Base-by-base conservation (phyloP, 805 yeast species). In the Candida andamanensis region DNA sequence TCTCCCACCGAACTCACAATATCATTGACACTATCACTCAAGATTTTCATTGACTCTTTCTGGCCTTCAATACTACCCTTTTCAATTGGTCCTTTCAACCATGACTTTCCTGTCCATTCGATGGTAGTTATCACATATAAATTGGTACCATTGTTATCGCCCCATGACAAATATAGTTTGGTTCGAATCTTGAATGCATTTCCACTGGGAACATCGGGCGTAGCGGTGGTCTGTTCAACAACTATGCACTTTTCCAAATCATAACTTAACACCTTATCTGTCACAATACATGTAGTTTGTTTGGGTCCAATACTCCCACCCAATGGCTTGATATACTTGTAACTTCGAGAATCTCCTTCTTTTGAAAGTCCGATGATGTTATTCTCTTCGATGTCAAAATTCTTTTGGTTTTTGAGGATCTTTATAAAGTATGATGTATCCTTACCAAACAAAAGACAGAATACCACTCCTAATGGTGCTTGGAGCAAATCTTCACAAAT, bases 151-250 rank as follows among this genome's bases (percentile, higher is more conserved):
- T 78, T 78, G 30, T 68, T 65, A 2, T 60, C 62, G 4, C 69
- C 83, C 92, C 94, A 83, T 8, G 75, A 64, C 5, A 81, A 54
- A 43, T 68, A 69, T 21, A 72, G 67, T 17, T 67, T 62, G 2
- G 92, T 79, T 32, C 68, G 64, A 3, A 80, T 81, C 28, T 69
- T 65, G 44, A 84, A 84, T 0, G 81, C 63, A 41, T 65, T 70
- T 6, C 94, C 92, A 20, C 83, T 76, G 0, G 94, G 94, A n/a
- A 83, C 85, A 58, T 83, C 92, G 0, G 92, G 94, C 0, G 86
- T 79, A 29, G 67, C 71, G 0, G 87, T 77, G 1, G 63, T 52
- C 42, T 80, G 84, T 3, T 69, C 63, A 2, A 78, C 74, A 18
- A 65, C 60, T 15, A 77, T 63, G 35, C 52, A 58, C 16, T 63